Percentiles rank a stretch among this genome's conserved stretches.
phyloP scores from a whole-genome alignment of 2,329 filamentous ascomycete genomes.

The Madurella fahalii region DNA sequence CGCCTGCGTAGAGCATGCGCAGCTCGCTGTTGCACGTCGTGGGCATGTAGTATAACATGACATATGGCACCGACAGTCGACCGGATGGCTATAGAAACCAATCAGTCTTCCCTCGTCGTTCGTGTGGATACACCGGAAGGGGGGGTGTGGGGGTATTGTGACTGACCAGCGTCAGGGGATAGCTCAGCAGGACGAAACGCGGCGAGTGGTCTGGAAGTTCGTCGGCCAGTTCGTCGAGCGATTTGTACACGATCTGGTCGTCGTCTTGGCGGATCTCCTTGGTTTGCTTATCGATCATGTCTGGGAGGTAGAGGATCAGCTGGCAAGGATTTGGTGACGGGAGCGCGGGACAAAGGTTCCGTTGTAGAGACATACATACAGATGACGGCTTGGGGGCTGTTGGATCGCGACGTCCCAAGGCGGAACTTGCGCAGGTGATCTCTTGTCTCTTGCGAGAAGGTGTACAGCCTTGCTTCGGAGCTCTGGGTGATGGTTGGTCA shows the following conservation, averaged over 20 bases:
- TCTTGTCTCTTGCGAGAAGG: conserved; percentile 86
- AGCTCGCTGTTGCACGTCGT: conserved; percentile 82
- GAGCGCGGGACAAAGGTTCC: not conserved
- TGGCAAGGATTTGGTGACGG: not conserved
- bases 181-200: conserved; percentile 83
- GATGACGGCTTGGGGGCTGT: conserved; percentile 84
- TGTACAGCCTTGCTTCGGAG: conserved; percentile 86
- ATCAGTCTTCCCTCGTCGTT: not conserved
- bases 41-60: conserved; percentile 91
- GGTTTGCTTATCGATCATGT: conserved; percentile 83
- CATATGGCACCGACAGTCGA: conserved; percentile 83
- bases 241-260: conserved; percentile 71
- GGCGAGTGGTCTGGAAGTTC: conserved; percentile 91
- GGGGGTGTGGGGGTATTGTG: not conserved
- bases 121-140: not conserved
- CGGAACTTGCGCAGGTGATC: conserved; percentile 92
- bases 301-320: conserved; percentile 34
- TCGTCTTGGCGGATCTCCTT: conserved; percentile 85
- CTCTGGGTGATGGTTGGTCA: conserved; percentile 34
- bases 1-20: conserved; percentile 92
- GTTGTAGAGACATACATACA: conserved; percentile 62
- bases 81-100: conserved; percentile 61
- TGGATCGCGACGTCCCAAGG: conserved; percentile 80
- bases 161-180: conserved; percentile 77
- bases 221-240: conserved; percentile 75